These are phyloP conservation scores for Incumbomyces delicatus DNA, from an alignment of 2,329 filamentous ascomycete genomes.

Conservation along the genomic window DNA sequence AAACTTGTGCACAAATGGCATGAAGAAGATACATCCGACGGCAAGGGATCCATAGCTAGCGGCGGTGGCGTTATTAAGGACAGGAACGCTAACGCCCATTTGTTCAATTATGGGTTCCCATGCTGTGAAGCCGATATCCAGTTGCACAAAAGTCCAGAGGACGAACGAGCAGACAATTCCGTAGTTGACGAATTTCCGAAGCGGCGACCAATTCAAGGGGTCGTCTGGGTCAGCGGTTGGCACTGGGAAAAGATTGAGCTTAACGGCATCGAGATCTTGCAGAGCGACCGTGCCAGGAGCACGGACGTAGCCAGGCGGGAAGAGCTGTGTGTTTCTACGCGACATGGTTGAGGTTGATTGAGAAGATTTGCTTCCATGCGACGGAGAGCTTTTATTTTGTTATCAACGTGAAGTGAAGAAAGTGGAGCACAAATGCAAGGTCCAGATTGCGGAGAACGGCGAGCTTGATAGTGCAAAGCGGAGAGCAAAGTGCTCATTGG, in stretches of 20 bases:
- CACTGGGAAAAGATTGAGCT: slow-evolving; percentile 19
- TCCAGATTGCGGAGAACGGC: no score
- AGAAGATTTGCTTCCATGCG: no score
- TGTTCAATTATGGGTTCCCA: slow-evolving; percentile 33
- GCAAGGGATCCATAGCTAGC: slow-evolving; percentile 32
- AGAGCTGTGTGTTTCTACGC: neutral
- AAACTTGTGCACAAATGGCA: slow-evolving; percentile 35
- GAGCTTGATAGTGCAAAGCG: no score
- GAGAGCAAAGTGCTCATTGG: no score
- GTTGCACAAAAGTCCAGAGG: slow-evolving; percentile 20
- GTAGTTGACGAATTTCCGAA: slow-evolving; percentile 22
- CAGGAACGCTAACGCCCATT: slow-evolving; percentile 28
- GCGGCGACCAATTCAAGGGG: slow-evolving; percentile 22
- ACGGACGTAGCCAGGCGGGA: slow-evolving; percentile 3
- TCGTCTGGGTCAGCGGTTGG: slow-evolving; percentile 24
- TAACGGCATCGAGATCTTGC: slow-evolving; percentile 2
- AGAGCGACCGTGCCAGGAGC: slow-evolving; percentile 7
- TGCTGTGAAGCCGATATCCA: slow-evolving; percentile 29
- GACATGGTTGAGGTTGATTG: no score
- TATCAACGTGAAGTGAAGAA: no score
- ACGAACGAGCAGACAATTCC: slow-evolving; percentile 21
- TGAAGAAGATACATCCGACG: slow-evolving; percentile 31
- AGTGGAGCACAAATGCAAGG: no score
- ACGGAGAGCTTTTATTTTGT: no score
- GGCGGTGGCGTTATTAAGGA: slow-evolving; percentile 34